These are phyloP conservation scores for Trametes versicolor DNA, from an alignment of 1,284 basidiomycete species.

Conservation along the genomic window DNA sequence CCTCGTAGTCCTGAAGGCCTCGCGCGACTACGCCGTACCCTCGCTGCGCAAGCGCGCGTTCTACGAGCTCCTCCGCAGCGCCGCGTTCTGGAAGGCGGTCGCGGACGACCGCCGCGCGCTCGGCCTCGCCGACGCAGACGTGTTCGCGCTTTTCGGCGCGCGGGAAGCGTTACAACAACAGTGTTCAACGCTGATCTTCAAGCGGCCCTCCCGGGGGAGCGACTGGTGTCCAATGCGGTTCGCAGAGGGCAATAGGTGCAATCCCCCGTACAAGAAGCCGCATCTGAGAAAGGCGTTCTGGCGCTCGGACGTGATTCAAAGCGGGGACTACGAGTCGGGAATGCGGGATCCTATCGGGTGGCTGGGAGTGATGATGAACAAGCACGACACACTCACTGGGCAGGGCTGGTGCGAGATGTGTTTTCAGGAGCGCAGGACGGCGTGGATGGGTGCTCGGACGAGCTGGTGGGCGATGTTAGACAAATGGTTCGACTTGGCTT, in stretches of 20 bases:
- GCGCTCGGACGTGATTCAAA: conserved; percentile 35
- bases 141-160: conserved; percentile 35
- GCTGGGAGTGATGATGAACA: not conserved
- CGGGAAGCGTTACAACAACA: conserved; percentile 34
- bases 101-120: conserved; percentile 3
- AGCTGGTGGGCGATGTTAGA: conserved; percentile 3
- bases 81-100: conserved; percentile 36
- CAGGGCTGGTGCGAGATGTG: conserved; percentile 45
- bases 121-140: conserved; percentile 21
- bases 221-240: not conserved
- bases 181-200: conserved; percentile 22
- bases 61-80: conserved; percentile 26
- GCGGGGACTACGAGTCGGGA: conserved; percentile 39
- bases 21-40: not conserved
- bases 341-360: not conserved
- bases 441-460: conserved; percentile 34
- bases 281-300: conserved; percentile 23
- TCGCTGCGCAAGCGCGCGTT: not conserved
- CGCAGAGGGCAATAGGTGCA: conserved; percentile 16
- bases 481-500: not conserved
- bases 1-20: not conserved
- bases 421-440: conserved; percentile 28
- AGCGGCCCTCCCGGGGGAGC: conserved; percentile 28
- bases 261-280: not conserved
- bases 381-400: not conserved